Evolutionary conservation across 352 stramenopile genomes (phyloP), one percentile per base, ranked within the genome.

Genomic region (Pythium guiyangense): DNA sequence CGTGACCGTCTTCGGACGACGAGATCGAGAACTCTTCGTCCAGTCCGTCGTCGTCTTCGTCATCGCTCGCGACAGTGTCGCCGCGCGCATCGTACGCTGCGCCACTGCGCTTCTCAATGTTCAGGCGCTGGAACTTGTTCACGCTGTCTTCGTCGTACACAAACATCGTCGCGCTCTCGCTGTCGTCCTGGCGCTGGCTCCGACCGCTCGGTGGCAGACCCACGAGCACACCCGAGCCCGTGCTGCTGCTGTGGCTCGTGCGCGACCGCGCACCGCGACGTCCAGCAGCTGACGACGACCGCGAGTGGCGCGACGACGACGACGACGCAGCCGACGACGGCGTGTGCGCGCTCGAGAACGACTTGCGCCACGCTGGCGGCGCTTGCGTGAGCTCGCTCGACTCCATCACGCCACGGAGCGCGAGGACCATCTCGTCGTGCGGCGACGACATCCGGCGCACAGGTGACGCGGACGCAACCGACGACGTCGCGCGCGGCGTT

Each of bases 351-450:
- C 48, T 57, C 39, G 56, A 62, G 48, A 52, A 52, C 39, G 56
- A 62, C 15, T 53, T 52, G 46, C 60, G 54, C 52, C 73, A 73
- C 1, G 52, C 57, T 10, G 74, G 70, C 2, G 68, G 71, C 11
- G 54, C 20, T n/a, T 73, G 76, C 4, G 73, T 78, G 8, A 88
- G 63, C 45, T 91, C 80, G 17, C 72, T 84, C 15, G 80, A 87
- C 60, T 85, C 88, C 80, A 91, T 91, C 12, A 91, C 76, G 15
- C 80, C 79, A 26, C 70, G 76, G 11, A 91, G 54, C 54, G 72
- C 74, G 1, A 66, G 68, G 0, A 91, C 66, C 43, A 88, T 71
- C 27, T 86, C 4, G 74, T 81, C 11, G 69, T 35, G 52, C 34
- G 70, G 63, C 31, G 63, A 35, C 26, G 43, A 55, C 17, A 63